Base-by-base conservation (phyloP, 169 alveolate species). In the Plasmodium coatneyi region DNA sequence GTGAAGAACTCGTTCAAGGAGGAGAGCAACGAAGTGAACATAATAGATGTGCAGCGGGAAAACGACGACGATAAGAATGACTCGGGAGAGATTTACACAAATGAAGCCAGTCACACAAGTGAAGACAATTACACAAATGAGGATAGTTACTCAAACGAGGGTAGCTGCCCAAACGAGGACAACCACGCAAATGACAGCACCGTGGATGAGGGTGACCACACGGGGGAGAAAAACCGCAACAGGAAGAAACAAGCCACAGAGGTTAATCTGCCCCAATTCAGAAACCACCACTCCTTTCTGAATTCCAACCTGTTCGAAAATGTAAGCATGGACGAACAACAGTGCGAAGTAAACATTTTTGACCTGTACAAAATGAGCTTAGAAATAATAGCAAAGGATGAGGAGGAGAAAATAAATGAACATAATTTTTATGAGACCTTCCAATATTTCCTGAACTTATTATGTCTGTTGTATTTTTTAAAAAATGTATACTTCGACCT, bases 401-500 rank as follows among this genome's bases (percentile, higher is more conserved):
- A 72, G 5, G 22, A 41, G 66, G 84, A 74, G 7, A 74, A 34
- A 52, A 46, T 74, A 32, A 52, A 86, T 76, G 93, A 86, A 14
- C 71, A 32, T 0, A 6, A 22, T 49, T 86, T 86, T 86, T 86
- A 49, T 76, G 93, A 86, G 30, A 86, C 86, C 1, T 86, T 86
- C 80, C 74, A 86, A 54, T 86, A 86, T 52, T 86, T 86, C 66
- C 25, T 86, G 28, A 86, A 86, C 43, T 52, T 86, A 36, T 43
- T 86, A 43, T 74, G 93, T 19, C 41, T 86, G 36, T 86, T 86
- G 43, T 86, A 86, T 76, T 86, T 86, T 86, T 86, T 86, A 74
- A 86, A 86, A 86, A 86, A 86, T 72, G 22, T 86, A 36, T 86
- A 86, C 60, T 86, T 86, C 43, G 93, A 86, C 36, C 66, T 86